Evolutionary conservation across 192 early-diverging fungal genomes (phyloP).

Genomic region (Powellomyces hirtus): DNA sequence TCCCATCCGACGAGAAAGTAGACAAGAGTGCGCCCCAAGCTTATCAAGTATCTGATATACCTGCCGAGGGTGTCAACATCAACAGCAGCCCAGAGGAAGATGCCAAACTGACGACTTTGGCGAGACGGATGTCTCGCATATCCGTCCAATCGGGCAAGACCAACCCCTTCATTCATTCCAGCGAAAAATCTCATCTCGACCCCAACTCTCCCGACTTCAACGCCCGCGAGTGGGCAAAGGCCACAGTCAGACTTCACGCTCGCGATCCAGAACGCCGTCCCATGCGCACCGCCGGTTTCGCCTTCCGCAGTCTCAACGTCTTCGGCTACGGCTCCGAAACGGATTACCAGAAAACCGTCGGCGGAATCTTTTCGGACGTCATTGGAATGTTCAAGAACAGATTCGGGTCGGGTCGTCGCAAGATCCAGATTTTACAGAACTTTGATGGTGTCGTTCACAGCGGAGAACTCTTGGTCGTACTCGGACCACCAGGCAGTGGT

Average conservation of each 20-base stretch:
- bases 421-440: slow-evolving; percentile 13
- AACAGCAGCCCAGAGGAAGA: background rate
- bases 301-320: slow-evolving; percentile 8
- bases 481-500: slow-evolving; percentile 16
- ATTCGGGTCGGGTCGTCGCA: background rate
- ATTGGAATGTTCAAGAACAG: background rate
- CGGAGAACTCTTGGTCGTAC: slow-evolving; percentile 16
- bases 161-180: background rate
- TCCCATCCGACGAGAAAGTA: no score
- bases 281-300: slow-evolving; percentile 8
- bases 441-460: slow-evolving; percentile 16
- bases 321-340: slow-evolving; percentile 4
- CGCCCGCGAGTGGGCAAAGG: slow-evolving; percentile 16
- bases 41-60: no score
- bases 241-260: background rate
- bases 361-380: background rate
- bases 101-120: background rate
- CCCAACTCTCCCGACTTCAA: slow-evolving; percentile 2
- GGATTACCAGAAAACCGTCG: slow-evolving; percentile 15
- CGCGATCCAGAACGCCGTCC: background rate
- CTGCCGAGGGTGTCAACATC: no score
- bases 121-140: background rate
- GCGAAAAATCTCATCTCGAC: background rate
- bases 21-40: no score
- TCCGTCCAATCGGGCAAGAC: background rate